Evolutionary conservation across 257 asterid species (phyloP), one percentile per base, ranked within the genome.

Genomic region (Plectranthus barbatus): DNA sequence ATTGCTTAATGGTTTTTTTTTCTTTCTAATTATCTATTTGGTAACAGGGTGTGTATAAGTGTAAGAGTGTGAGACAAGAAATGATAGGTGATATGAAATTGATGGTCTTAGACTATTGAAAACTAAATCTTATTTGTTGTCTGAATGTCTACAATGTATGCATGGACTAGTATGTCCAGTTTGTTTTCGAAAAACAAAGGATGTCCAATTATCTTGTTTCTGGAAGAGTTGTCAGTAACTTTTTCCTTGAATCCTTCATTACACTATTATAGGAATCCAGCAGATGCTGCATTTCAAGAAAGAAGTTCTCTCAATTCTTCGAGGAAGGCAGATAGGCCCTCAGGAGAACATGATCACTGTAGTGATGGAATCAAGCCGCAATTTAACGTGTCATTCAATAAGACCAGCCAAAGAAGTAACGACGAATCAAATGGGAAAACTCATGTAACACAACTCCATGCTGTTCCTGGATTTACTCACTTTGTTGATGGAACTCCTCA

Each of bases 381-480:
- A 33, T 47, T 84, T 58, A 91, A 76, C 78, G 5, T 88, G 82
- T 86, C 96, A 5, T 91, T 76, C 71, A 88, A 84, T 64, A 88
- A 79, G 72, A 84, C 75, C 46, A 56, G 68, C 54, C 86, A 72
- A 75, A 72, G 60, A 64, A 71, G 53, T 56, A 75, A 17, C 45
- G 83, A 86, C 62, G 74, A 69, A 45, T 68, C 79, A 18, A 80
- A 81, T 64, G 94, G 90, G 66, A 77, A 80, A 48, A 83, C 86
- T 6, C 95, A 86, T 49, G 60, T 84, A 60, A 86, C 97, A 39
- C 76, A 85, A 71, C 81, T 90, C 72, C 86, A 87, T 58, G 89
- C 91, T 44, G 87, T 90, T 62, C 84, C 95, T 71, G 98, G 87
- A 40, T 91, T 84, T 76, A 77, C 91, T 20, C 69, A 55, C 72